Base-by-base conservation (phyloP, 768 basidiomycete species). In the Megacollybia marginata region DNA sequence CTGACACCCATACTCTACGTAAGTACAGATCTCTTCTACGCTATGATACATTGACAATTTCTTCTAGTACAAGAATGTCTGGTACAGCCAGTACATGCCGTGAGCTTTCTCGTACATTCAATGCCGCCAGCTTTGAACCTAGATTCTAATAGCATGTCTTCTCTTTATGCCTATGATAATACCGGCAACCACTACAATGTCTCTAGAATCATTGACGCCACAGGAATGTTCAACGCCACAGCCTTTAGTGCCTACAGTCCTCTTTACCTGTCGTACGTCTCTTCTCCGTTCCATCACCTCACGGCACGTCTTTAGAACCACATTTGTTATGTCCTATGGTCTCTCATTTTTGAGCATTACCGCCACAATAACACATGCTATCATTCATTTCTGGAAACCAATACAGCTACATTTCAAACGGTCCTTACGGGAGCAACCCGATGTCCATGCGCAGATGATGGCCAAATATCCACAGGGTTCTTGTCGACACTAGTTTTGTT, bases 401-500 rank as follows among this genome's bases (percentile, higher is more conserved):
- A 44, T 48, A 15, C 13, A 13, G 2, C 4, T 20, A 1, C 32
- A 42, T 35, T 18, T 36, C 11, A 11, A 42, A 8, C 78, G 83
- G 47, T 75, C 87, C 10, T 76, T 90, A 65, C 65, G 74, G 43
- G 90, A 91, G 57, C 87, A 92, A 58, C 83, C 86, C 1, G 90
- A 92, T 66, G 79, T 92, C 52, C 90, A 92, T 57, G 86, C 87
- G 15, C 79, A 87, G 11, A 71, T 92, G 33, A 92, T 92, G 91
- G 69, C 75, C 12, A 65, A 68, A 46, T 93, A 93, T 61, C 72
- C 69, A 1, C 85, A 84, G 63, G 83, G 91, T 15, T 88, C 89
- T n/a, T 1, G 78, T 18, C 8, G 38, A 13, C 13, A 40, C 5
- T 15, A 18, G 13, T 3, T 40, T 8, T 40, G 8, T 18, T 4